These are phyloP conservation scores for Cyclostephanos invisitatus DNA, from an alignment of 108 stramenopile genomes.

Conservation along the genomic window DNA sequence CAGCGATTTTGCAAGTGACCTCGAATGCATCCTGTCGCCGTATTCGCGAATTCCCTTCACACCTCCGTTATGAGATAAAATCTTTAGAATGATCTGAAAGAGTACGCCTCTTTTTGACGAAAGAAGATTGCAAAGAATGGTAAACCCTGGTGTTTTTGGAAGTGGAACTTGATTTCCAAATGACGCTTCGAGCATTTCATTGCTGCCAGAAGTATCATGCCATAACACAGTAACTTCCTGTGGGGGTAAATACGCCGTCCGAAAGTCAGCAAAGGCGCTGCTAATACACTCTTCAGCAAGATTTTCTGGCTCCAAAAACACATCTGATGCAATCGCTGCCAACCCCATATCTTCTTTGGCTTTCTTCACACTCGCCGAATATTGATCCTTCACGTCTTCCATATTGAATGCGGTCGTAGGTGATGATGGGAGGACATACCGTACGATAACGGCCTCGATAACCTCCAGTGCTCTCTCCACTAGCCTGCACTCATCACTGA, in stretches of 20 bases:
- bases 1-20: slow-evolving; percentile 57
- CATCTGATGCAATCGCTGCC: slow-evolving; percentile 25
- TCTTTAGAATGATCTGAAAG: slow-evolving; percentile 48
- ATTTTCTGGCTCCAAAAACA: slow-evolving; percentile 23
- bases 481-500: slow-evolving; percentile 63
- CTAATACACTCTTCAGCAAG: slow-evolving; percentile 34
- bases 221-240: slow-evolving; percentile 14
- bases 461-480: slow-evolving; percentile 67
- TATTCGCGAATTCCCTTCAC: slow-evolving; percentile 43
- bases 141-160: slow-evolving; percentile 59
- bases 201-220: not conserved
- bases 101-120: slow-evolving; percentile 54
- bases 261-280: slow-evolving; percentile 39
- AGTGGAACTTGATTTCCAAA: slow-evolving; percentile 40
- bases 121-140: slow-evolving; percentile 46
- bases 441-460: slow-evolving; percentile 63
- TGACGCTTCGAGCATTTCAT: slow-evolving; percentile 41
- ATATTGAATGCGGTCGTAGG: slow-evolving; percentile 16
- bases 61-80: slow-evolving; percentile 50
- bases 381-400: slow-evolving; percentile 19
- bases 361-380: slow-evolving; percentile 16
- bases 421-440: slow-evolving; percentile 53
- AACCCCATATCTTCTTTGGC: slow-evolving; percentile 37
- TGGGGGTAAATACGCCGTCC: slow-evolving; percentile 20
- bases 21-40: slow-evolving; percentile 43